Percentiles rank a stretch among this genome's conserved stretches.
Conservation (phyloP, 2,329 filamentous ascomycete genomes). For the Diplodia corticola region DNA sequence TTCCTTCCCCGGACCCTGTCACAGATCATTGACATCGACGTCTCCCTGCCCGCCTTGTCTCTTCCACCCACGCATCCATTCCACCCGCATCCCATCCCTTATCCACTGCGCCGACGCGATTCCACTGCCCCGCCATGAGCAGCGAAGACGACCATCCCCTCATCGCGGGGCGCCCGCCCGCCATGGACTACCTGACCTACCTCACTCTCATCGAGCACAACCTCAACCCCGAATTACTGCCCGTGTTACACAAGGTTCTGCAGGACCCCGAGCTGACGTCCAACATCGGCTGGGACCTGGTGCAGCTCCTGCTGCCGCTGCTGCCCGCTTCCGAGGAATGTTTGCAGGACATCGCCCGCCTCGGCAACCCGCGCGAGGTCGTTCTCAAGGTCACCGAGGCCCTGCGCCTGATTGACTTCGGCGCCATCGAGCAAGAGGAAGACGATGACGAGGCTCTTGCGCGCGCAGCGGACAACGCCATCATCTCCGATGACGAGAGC, state of each 20-base stretch:
- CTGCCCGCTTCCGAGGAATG: slow-evolving; percentile 67
- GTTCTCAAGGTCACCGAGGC: slow-evolving; percentile 78
- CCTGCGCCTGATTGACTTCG: slow-evolving; percentile 61
- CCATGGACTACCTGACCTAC: slow-evolving; percentile 72
- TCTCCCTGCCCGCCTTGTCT: slow-evolving; percentile 11
- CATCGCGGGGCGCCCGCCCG: slow-evolving; percentile 59
- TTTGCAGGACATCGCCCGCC: slow-evolving; percentile 70
- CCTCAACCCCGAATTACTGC: slow-evolving; percentile 65
- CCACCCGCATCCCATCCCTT: neutral
- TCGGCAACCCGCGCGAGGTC: slow-evolving; percentile 79
- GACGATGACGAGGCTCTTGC: slow-evolving; percentile 27
- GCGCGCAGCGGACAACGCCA: slow-evolving; percentile 26
- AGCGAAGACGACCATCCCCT: slow-evolving; percentile 48
- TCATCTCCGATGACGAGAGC: slow-evolving; percentile 17
- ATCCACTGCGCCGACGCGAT: neutral
- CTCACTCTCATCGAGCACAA: slow-evolving; percentile 76
- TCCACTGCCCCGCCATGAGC: slow-evolving; percentile 8
- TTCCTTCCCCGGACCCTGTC: slow-evolving; percentile 19
- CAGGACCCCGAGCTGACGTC: slow-evolving; percentile 68
- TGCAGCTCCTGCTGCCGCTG: slow-evolving; percentile 70
- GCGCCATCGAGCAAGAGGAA: slow-evolving; percentile 45
- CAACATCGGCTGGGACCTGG: slow-evolving; percentile 82
- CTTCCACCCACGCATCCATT: neutral
- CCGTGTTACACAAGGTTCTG: slow-evolving; percentile 66
- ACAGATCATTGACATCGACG: slow-evolving; percentile 19